These are phyloP conservation scores for Nicotiana tomentosiformis DNA, from an alignment of 257 asterid genomes.

Conservation along the genomic window DNA sequence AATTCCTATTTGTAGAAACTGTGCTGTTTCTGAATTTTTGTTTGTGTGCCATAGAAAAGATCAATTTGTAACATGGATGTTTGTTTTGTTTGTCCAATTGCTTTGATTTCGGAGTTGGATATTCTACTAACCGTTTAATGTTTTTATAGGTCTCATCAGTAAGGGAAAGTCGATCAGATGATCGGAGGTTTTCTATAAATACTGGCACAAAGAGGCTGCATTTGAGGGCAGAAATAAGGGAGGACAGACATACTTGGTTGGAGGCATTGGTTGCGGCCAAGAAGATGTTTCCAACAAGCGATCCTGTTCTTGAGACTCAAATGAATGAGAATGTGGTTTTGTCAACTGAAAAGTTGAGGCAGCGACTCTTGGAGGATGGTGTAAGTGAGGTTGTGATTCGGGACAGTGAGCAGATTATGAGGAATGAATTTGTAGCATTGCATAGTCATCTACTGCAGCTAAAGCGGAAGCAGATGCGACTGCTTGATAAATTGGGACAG, in stretches of 20 bases:
- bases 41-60: background rate
- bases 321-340: conserved; percentile 7
- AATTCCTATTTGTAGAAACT: background rate
- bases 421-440: conserved; percentile 15
- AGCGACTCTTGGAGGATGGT: conserved; percentile 23
- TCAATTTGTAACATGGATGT: background rate
- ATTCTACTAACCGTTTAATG: background rate
- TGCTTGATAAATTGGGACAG: conserved; percentile 22
- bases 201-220: conserved; percentile 23
- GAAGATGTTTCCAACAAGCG: conserved; percentile 16
- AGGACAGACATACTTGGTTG: conserved; percentile 18
- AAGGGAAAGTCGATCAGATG: conserved; percentile 25
- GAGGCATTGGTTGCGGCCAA: conserved; percentile 19
- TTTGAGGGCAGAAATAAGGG: conserved; percentile 22
- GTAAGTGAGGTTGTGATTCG: conserved; percentile 20
- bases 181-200: conserved; percentile 23
- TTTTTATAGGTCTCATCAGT: conserved; percentile 19
- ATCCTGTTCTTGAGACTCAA: conserved; percentile 13
- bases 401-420: conserved; percentile 27
- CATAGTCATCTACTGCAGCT: conserved; percentile 15
- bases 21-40: background rate
- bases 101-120: background rate
- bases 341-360: conserved; percentile 25
- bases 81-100: background rate
- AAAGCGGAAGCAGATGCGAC: conserved; percentile 18